phyloP scores from a whole-genome alignment of 2,329 filamentous ascomycete genomes.

The Tolypocladium ophioglossoides region DNA sequence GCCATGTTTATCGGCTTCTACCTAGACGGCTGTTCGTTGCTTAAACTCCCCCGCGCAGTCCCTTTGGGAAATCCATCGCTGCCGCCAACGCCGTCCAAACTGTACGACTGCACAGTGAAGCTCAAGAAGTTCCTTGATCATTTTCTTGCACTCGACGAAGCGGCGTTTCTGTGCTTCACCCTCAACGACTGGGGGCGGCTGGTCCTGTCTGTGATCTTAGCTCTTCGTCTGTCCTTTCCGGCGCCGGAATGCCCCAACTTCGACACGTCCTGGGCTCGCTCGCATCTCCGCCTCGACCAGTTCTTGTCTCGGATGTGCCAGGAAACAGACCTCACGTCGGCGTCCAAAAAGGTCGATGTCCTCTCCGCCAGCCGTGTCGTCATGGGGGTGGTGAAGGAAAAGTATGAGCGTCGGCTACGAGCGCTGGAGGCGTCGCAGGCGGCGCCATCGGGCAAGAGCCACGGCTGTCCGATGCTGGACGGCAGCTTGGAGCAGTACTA shows the following conservation, averaged over 20 bases:
- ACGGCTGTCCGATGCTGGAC: slow-evolving; percentile 41
- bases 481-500: slow-evolving; percentile 36
- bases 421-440: slow-evolving; percentile 15
- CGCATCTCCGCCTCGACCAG: slow-evolving; percentile 25
- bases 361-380: slow-evolving; percentile 35
- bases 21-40: slow-evolving; percentile 26
- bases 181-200: slow-evolving; percentile 32
- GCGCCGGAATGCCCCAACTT: slow-evolving; percentile 24
- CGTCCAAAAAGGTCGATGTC: slow-evolving; percentile 26
- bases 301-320: slow-evolving; percentile 27
- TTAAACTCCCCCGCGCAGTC: slow-evolving; percentile 10
- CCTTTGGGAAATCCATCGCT: slow-evolving; percentile 2
- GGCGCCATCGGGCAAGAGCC: slow-evolving; percentile 7
- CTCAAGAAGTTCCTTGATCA: slow-evolving; percentile 22
- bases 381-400: slow-evolving; percentile 32
- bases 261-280: slow-evolving; percentile 26
- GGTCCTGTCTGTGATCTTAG: slow-evolving; percentile 29
- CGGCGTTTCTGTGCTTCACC: slow-evolving; percentile 25
- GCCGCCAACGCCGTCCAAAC: slow-evolving; percentile 8
- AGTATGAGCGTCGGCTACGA: slow-evolving; percentile 31
- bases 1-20: slow-evolving; percentile 27
- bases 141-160: slow-evolving; percentile 17
- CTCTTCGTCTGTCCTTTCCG: slow-evolving; percentile 36
- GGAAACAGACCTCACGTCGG: slow-evolving; percentile 10
- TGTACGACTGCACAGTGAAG: slow-evolving; percentile 13